Conservation (phyloP, 2,329 filamentous ascomycete genomes). For the Aspergillus calidoustus region DNA sequence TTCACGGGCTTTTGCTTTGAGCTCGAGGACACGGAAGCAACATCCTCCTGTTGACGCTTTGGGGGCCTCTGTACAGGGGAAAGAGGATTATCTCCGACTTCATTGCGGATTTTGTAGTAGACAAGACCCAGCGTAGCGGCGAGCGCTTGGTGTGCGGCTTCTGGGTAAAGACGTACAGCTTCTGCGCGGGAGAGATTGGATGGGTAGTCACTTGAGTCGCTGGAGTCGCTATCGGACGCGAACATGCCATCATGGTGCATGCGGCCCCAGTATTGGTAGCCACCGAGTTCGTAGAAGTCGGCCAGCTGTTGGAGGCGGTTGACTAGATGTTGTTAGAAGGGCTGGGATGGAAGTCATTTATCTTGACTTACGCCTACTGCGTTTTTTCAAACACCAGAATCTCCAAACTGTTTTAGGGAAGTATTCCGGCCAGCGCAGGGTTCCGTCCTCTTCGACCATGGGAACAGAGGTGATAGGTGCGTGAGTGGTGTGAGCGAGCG, state of each 20-base stretch:
- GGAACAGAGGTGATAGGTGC: slow-evolving; percentile 45
- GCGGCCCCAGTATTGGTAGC: slow-evolving; percentile 45
- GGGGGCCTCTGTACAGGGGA: slow-evolving; percentile 34
- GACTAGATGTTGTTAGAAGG: slow-evolving; percentile 33
- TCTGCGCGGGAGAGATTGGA: slow-evolving; percentile 41
- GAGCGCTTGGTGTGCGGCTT: slow-evolving; percentile 46
- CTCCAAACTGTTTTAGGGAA: slow-evolving; percentile 47
- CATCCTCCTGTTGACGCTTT: slow-evolving; percentile 43
- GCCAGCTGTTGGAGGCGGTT: slow-evolving; percentile 45
- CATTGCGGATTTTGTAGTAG: slow-evolving; percentile 48
- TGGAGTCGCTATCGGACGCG: slow-evolving; percentile 43
- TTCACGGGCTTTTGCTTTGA: slow-evolving; percentile 42
- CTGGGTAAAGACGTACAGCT: slow-evolving; percentile 41
- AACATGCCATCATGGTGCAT: slow-evolving; percentile 38
- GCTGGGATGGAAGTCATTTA: slow-evolving; percentile 3
- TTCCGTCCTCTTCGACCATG: slow-evolving; percentile 39
- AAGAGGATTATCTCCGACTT: slow-evolving; percentile 41
- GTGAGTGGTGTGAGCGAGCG: slow-evolving; percentile 42
- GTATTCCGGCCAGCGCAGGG: slow-evolving; percentile 41
- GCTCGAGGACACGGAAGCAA: slow-evolving; percentile 35
- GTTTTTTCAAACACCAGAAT: slow-evolving; percentile 49
- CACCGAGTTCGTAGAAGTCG: slow-evolving; percentile 46
- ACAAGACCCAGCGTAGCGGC: slow-evolving; percentile 46
- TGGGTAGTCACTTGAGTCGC: slow-evolving; percentile 43
- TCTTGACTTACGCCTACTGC: slow-evolving; percentile 42